These are phyloP conservation scores for Hordeum pubiflorum DNA, from an alignment of 202 grass and related monocot genomes.

Conservation along the genomic window DNA sequence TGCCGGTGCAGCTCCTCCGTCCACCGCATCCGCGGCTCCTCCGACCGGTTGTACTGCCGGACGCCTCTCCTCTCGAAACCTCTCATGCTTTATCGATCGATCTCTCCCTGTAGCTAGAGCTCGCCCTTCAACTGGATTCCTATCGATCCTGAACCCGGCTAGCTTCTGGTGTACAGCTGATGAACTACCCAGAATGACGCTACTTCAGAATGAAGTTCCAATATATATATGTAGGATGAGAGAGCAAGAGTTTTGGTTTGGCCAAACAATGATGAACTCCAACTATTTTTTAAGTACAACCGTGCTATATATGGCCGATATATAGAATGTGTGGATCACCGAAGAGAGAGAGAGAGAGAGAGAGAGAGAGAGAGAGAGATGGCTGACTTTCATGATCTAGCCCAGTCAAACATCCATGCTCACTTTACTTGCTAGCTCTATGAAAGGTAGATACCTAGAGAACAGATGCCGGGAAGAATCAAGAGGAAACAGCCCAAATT, in stretches of 20 bases:
- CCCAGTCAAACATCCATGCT: conserved; percentile 74
- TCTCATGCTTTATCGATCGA: conserved; percentile 36
- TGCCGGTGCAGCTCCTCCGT: conserved; percentile 80
- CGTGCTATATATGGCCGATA: conserved; percentile 24
- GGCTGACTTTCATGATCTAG: conserved; percentile 48
- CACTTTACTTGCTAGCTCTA: conserved; percentile 9
- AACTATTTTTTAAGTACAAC: conserved; percentile 7
- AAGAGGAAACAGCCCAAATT: conserved; percentile 11
- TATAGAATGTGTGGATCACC: conserved; percentile 28
- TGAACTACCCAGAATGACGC: neutral
- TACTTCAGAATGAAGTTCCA: neutral
- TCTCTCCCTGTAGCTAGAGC: neutral
- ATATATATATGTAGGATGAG: neutral
- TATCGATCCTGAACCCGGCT: neutral
- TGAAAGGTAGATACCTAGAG: conserved; percentile 29
- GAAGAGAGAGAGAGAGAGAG: neutral
- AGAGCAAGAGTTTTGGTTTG: conserved; percentile 7
- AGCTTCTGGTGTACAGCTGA: neutral
- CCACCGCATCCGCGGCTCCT: conserved; percentile 76
- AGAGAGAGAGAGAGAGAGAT: neutral
- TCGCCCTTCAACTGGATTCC: neutral
- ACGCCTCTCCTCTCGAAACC: conserved; percentile 56
- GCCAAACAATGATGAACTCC: conserved; percentile 8
- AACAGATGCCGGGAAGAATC: neutral
- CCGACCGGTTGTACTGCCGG: conserved; percentile 80